Evolutionary conservation across 2,329 filamentous ascomycete genomes (phyloP), one percentile per base, ranked within the genome.

Genomic region (Sporothrix luriei): DNA sequence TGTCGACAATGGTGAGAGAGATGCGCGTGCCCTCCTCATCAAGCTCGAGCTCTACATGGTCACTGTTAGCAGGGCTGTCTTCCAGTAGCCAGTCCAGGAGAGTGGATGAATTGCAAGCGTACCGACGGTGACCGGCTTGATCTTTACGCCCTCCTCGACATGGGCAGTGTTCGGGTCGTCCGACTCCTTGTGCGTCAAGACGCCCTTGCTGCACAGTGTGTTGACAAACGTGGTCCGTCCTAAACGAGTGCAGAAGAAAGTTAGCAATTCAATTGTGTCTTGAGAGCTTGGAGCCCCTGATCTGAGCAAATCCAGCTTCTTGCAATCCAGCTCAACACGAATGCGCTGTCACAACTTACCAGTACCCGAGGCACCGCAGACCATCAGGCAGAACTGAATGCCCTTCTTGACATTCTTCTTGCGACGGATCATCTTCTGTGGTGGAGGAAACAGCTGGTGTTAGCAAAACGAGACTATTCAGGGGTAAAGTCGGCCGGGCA

Each of bases 381-480:
- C 95, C 95, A 99, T 99, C 88, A 99, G 84, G 83, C 94, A 98
- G 86, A 99, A 99, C 87, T 99, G 95, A 80, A 99, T 98, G 80
- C 95, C 95, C 89, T 97, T 97, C 91, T 97, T 97, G 85, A 99
- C 94, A 88, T 99, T 98, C 92, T 99, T 99, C 94, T 99, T 99
- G 84, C 93, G 91, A 84, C 95, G 94, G 81, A 97, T 94, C 91
- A 97, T 95, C 83, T 96, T 92, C 89, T 93, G 81, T 59, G 24
- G 51, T 19, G 13, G 14, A 38, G 66, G 26, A 26, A 61, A 62
- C 13, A 46, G 38, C 38, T 19, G 54, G 29, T 67, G 73, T 78
- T 75, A 78, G 76, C 75, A 69, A 46, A 66, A 51, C 4, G 59
- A 48, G 59, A 43, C 13, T 24, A 43, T 59, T 69, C 62, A 69